Evolutionary conservation across 352 stramenopile genomes (phyloP), one percentile per base, ranked within the genome.

Genomic region (Pythium folliculosum): DNA sequence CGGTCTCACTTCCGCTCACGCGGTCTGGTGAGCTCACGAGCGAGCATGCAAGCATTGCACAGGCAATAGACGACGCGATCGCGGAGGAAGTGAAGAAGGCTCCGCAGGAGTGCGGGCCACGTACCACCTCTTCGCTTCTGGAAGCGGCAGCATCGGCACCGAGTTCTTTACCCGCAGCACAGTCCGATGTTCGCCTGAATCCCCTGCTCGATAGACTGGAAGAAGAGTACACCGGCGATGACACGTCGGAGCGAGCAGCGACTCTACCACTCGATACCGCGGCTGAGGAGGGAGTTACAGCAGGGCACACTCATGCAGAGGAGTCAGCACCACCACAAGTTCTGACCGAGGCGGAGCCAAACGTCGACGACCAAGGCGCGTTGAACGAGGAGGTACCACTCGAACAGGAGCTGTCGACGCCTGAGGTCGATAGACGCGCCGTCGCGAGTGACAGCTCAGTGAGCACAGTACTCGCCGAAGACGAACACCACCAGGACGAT

Each of bases 21-120:
- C 73, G 78, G 6, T 78, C 73, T 0, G 78, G 78, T 6, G 81
- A 91, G 43, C 75, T 94, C 17, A 86, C 81, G 17, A 76, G 77
- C 32, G 80, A 94, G 32, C 82, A 92, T 69, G 80, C 86, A 5
- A 78, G 67, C 19, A 70, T 94, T 14, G 86, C 83, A 16, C 76
- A 80, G 10, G 65, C 67, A 2, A 90, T 94, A 25, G 84, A 92
- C 51, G 72, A 89, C 25, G 81, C 80, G 5, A 84, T 94, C 44
- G 76, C 76, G 21, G 69, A 71, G 32, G 72, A 77, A 48, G 53
- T 66, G 30, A 60, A 60, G 22, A 60, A 60, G 21, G 47, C 45
- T 19, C 60, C 59, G 1, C 58, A 67, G 32, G 58, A 67, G 32
- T 65, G 43, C 32, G 63, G 57, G 13, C 56, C 63, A 19, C 63